Conservation (phyloP, 176 grass and related monocot species). For the Aegilops tauschii region DNA sequence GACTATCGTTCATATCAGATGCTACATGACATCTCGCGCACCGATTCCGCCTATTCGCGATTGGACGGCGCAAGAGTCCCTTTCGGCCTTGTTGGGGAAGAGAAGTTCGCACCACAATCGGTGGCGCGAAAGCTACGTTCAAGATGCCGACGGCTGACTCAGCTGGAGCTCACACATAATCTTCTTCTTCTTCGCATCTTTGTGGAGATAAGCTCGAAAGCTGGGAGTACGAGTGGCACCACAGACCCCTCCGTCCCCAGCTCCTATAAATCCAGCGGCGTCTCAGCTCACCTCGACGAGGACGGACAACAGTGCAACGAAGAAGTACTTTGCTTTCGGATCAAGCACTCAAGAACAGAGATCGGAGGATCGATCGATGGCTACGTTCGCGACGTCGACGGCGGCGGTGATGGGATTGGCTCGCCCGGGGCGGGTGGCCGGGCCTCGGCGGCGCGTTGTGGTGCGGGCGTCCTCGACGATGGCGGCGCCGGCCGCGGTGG, state of each 20-base stretch:
- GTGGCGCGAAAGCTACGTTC: background rate
- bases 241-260: background rate
- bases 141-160: background rate
- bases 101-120: background rate
- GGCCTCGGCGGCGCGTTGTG: background rate
- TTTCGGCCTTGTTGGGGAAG: background rate
- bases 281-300: background rate
- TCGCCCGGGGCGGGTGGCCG: background rate
- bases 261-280: conserved; percentile 5
- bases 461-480: too few species aligned
- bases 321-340: background rate
- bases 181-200: background rate
- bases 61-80: background rate
- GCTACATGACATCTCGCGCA: background rate
- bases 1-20: background rate
- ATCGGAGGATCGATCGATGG: background rate
- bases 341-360: background rate
- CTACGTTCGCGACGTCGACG: background rate
- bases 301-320: background rate
- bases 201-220: conserved; percentile 24
- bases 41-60: too few species aligned
- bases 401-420: background rate
- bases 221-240: background rate
- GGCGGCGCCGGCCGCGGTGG: too few species aligned
- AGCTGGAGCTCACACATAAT: too few species aligned